phyloP scores from a whole-genome alignment of 371 early-diverging fungal genomes.

The Syncephalastrum contaminatum region DNA sequence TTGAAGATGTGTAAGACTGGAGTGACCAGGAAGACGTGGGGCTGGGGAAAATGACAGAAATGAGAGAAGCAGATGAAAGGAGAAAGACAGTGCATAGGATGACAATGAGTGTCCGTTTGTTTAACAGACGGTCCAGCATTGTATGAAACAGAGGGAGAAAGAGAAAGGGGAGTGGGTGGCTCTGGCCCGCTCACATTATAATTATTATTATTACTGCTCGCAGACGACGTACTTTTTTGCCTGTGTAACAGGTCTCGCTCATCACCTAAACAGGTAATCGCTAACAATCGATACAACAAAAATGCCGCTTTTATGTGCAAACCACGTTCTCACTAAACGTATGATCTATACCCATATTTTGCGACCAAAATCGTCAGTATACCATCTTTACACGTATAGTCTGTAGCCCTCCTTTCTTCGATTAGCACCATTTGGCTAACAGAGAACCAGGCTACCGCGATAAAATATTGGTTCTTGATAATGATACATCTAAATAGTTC shows the following conservation, averaged over 20 bases:
- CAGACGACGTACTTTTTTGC: background rate
- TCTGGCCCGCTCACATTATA: conserved; percentile 3
- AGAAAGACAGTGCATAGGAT: conserved; percentile 12
- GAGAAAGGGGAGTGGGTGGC: background rate
- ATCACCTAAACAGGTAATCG: no score
- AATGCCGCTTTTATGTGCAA: background rate
- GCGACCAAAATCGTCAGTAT: no score
- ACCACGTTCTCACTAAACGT: background rate
- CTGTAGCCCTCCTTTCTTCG: no score
- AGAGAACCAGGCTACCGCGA: no score
- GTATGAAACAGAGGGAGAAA: conserved; percentile 3
- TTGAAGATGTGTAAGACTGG: background rate
- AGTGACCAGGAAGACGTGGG: no score
- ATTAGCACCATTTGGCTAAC: no score
- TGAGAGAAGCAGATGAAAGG: conserved; percentile 8
- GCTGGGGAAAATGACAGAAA: conserved; percentile 7
- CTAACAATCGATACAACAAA: background rate
- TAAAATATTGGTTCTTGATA: no score
- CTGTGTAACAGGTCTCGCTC: background rate
- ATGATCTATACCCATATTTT: no score
- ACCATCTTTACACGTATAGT: no score
- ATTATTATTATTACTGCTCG: background rate
- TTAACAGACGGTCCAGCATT: conserved; percentile 5
- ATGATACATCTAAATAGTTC: no score
- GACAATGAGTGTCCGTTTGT: conserved; percentile 8